phyloP scores from a whole-genome alignment of 345 rosid species.

The Moricandia arvensis region DNA sequence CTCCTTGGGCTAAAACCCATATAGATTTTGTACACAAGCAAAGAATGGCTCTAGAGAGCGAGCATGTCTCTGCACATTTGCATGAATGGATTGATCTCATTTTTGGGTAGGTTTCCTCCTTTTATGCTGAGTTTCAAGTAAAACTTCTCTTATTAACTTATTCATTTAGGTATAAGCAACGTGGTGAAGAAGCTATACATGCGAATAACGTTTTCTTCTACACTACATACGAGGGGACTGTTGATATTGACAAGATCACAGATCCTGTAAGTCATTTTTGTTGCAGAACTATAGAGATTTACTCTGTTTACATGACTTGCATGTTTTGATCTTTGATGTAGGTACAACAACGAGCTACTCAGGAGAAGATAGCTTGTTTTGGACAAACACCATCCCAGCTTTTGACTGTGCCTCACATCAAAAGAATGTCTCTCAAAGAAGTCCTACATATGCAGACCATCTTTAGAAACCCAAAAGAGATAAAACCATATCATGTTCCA shows the following conservation, averaged over 20 bases:
- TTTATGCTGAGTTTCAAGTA: neutral
- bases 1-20: slow-evolving; percentile 89
- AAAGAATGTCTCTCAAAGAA: slow-evolving; percentile 68
- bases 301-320: slow-evolving; percentile 11
- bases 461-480: slow-evolving; percentile 77
- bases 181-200: slow-evolving; percentile 85
- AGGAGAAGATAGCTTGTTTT: slow-evolving; percentile 81
- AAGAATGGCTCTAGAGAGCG: slow-evolving; percentile 92
- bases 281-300: slow-evolving; percentile 21
- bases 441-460: slow-evolving; percentile 91
- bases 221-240: slow-evolving; percentile 85
- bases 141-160: neutral
- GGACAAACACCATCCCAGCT: slow-evolving; percentile 98
- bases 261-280: slow-evolving; percentile 65
- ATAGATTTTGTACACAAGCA: slow-evolving; percentile 92
- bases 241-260: slow-evolving; percentile 76
- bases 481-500: slow-evolving; percentile 69
- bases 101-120: slow-evolving; percentile 62
- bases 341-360: slow-evolving; percentile 74
- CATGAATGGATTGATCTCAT: slow-evolving; percentile 99
- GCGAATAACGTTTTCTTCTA: slow-evolving; percentile 93
- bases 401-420: slow-evolving; percentile 72
- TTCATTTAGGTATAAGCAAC: slow-evolving; percentile 77
- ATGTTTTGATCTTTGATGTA: slow-evolving; percentile 30
- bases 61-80: slow-evolving; percentile 88